phyloP scores from a whole-genome alignment of 176 grass and related monocot genomes.

The Oryza officinalis region DNA sequence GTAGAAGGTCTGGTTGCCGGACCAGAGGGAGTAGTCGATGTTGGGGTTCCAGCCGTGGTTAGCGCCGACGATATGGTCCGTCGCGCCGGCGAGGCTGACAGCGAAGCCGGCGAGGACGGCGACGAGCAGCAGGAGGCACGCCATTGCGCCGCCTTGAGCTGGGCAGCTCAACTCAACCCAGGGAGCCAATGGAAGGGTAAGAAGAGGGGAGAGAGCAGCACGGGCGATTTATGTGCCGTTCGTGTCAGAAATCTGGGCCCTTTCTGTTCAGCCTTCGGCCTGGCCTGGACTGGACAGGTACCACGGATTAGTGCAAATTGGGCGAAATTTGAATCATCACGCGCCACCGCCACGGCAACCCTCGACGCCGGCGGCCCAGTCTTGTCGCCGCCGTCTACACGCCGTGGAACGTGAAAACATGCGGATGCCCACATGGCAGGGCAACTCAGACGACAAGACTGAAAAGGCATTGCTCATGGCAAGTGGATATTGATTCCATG shows the following conservation, averaged over 20 bases:
- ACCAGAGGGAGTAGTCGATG: constrained; percentile 87
- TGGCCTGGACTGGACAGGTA: not conserved
- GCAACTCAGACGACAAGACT: not conserved
- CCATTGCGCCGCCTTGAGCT: constrained; percentile 29
- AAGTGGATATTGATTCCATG: not conserved
- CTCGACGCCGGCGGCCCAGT: not conserved
- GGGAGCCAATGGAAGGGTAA: not conserved
- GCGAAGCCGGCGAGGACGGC: constrained; percentile 17
- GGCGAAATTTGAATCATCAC: not conserved
- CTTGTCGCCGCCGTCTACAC: too few species aligned
- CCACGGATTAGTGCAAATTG: not conserved
- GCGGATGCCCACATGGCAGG: not conserved
- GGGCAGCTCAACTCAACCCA: not conserved
- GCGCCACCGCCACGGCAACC: constrained; percentile 4
- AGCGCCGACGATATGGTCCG: constrained; percentile 88
- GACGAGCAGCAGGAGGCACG: constrained; percentile 23
- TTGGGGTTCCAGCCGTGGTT: constrained; percentile 93
- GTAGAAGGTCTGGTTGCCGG: constrained; percentile 82
- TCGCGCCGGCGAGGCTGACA: constrained; percentile 32
- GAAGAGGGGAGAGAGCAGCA: not conserved
- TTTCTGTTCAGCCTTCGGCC: not conserved
- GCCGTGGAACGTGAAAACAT: not conserved
- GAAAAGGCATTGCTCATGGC: not conserved
- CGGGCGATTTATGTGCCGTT: not conserved
- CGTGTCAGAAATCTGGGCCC: not conserved